phyloP scores from a whole-genome alignment of 75 land plant genomes.

The Ceratopteris richardii region DNA sequence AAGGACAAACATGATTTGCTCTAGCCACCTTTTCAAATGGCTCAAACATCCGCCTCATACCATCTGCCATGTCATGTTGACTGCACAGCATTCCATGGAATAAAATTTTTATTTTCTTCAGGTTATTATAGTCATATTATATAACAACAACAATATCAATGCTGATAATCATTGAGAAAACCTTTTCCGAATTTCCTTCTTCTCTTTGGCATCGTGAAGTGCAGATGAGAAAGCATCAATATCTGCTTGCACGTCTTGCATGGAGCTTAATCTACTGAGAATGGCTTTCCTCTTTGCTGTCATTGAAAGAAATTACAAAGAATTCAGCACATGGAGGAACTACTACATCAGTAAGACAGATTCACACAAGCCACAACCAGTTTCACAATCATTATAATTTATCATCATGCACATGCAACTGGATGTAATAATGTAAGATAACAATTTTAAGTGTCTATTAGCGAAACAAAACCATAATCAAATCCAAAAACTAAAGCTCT shows the following conservation, averaged over 20 bases:
- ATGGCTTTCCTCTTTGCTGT: slow-evolving; percentile 69
- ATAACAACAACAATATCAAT: not conserved
- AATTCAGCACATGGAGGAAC: too few species aligned
- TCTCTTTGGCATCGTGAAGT: slow-evolving; percentile 51
- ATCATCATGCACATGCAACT: too few species aligned
- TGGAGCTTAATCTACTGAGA: slow-evolving; percentile 54
- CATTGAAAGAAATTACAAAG: not conserved
- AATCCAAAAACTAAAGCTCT: too few species aligned
- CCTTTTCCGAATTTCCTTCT: slow-evolving; percentile 74
- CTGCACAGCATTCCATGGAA: slow-evolving; percentile 24
- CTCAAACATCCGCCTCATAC: slow-evolving; percentile 84
- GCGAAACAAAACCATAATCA: too few species aligned
- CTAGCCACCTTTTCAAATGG: slow-evolving; percentile 95
- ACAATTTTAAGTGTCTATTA: too few species aligned
- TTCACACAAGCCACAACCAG: too few species aligned
- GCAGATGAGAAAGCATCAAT: slow-evolving; percentile 47
- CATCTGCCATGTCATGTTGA: slow-evolving; percentile 86
- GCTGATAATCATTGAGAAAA: slow-evolving; percentile 3
- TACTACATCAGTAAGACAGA: too few species aligned
- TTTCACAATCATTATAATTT: too few species aligned
- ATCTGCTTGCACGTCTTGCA: slow-evolving; percentile 34
- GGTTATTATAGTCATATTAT: not conserved
- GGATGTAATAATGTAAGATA: too few species aligned
- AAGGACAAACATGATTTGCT: slow-evolving; percentile 82
- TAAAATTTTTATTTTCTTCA: too few species aligned